Percentiles rank a stretch among this genome's conserved stretches.
Evolutionary conservation across 345 rosid species (phyloP).

Genomic region (Dipteronia dyeriana): DNA sequence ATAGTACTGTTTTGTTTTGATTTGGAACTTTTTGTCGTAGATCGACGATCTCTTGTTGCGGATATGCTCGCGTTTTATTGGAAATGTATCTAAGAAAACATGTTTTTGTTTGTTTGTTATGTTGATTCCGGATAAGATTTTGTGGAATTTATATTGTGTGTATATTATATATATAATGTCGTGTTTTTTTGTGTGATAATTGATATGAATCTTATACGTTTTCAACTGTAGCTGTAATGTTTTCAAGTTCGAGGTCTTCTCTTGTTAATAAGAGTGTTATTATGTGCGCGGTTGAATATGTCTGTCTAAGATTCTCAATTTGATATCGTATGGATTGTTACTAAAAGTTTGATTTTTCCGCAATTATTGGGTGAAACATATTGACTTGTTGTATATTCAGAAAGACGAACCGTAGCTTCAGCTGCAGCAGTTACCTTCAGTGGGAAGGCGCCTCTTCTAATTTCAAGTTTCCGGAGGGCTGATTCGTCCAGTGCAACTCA

Average conservation of each 20-base stretch:
- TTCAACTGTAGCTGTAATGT: neutral
- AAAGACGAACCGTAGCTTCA: constrained; percentile 68
- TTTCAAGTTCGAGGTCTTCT: neutral
- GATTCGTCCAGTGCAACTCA: constrained; percentile 50
- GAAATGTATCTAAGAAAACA: neutral
- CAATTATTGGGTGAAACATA: neutral
- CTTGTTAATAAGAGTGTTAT: neutral
- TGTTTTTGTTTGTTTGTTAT: neutral
- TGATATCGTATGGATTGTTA: neutral
- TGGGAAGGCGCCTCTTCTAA: constrained; percentile 53
- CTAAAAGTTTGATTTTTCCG: no score
- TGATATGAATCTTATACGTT: neutral
- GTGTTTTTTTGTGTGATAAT: neutral
- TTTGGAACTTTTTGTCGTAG: neutral
- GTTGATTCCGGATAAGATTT: neutral
- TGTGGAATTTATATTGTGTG: neutral
- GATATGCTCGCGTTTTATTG: neutral
- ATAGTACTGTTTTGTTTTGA: neutral
- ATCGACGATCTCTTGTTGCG: neutral
- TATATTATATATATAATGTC: neutral
- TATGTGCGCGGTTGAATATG: neutral
- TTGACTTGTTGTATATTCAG: constrained; percentile 30
- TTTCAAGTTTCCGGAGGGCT: constrained; percentile 48
- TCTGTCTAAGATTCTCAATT: neutral
- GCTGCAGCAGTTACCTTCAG: constrained; percentile 64